These are phyloP conservation scores for Solanum pimpinellifolium DNA, from an alignment of 257 asterid genomes.

Conservation along the genomic window DNA sequence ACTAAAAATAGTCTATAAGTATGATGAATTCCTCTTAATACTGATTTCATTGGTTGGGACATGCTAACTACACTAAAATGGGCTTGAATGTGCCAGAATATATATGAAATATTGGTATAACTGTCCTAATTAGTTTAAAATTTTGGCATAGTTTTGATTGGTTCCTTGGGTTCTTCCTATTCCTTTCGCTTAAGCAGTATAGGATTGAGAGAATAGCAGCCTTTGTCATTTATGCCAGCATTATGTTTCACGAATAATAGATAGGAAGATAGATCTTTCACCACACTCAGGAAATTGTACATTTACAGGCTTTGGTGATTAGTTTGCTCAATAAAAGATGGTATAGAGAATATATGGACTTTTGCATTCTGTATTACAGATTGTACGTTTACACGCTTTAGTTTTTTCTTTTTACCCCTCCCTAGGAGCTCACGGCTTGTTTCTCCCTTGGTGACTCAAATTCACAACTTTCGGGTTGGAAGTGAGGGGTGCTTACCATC, in stretches of 20 bases:
- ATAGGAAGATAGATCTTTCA: background rate
- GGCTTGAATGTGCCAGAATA: background rate
- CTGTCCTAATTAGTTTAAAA: background rate
- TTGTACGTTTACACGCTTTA: background rate
- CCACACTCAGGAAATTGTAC: background rate
- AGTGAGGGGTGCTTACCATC: no score
- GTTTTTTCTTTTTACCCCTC: no score
- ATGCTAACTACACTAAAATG: background rate
- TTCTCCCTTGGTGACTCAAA: no score
- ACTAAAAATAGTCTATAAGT: background rate
- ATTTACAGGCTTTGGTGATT: background rate
- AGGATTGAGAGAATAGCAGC: background rate
- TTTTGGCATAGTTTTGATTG: background rate
- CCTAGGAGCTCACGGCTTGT: no score
- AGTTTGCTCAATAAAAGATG: background rate
- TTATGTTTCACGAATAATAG: background rate
- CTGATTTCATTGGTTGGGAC: background rate
- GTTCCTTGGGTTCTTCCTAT: background rate
- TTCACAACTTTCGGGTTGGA: no score
- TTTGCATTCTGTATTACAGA: background rate
- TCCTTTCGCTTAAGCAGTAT: background rate
- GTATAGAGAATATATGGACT: background rate
- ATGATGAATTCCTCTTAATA: background rate
- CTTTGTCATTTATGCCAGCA: background rate
- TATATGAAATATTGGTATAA: background rate